phyloP scores from a whole-genome alignment of 2,329 filamentous ascomycete genomes.

The Fusarium bulbicola region DNA sequence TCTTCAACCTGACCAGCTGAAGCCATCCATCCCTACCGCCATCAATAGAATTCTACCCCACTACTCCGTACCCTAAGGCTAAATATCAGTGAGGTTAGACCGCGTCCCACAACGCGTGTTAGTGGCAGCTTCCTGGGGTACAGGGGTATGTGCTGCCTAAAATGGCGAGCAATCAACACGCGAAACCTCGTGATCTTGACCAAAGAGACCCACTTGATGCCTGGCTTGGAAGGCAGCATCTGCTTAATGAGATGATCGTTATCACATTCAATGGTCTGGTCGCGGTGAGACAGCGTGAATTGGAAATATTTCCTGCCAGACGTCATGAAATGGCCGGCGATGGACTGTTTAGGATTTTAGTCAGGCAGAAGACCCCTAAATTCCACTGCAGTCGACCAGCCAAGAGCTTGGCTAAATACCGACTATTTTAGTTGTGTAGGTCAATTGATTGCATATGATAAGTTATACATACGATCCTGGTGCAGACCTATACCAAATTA shows the following conservation, averaged over 20 bases:
- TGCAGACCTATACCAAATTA: neutral
- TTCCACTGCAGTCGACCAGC: neutral
- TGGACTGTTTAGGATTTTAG: slow-evolving; percentile 1
- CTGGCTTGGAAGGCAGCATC: slow-evolving; percentile 18
- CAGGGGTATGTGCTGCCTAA: slow-evolving; percentile 40
- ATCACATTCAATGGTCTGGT: slow-evolving; percentile 17
- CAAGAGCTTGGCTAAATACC: neutral
- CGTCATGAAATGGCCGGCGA: slow-evolving; percentile 13
- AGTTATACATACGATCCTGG: neutral
- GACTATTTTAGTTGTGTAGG: neutral
- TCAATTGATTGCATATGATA: neutral
- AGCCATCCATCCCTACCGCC: slow-evolving; percentile 29
- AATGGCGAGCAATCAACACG: slow-evolving; percentile 19
- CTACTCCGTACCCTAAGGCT: slow-evolving; percentile 15
- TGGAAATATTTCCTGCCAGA: neutral
- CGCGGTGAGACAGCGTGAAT: slow-evolving; percentile 32
- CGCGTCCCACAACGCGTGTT: slow-evolving; percentile 26
- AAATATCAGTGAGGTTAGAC: slow-evolving; percentile 11
- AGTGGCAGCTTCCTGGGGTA: neutral
- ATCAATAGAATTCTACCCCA: slow-evolving; percentile 1
- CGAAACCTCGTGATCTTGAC: slow-evolving; percentile 39
- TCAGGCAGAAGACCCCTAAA: slow-evolving; percentile 25
- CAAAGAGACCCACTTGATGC: slow-evolving; percentile 34
- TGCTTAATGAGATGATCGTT: neutral
- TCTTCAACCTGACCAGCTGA: slow-evolving; percentile 7